Percentiles rank a stretch among this genome's conserved stretches.
These are phyloP conservation scores for Coemansia sp. DNA, from an alignment of 192 early-diverging fungal species.

Conservation along the genomic window DNA sequence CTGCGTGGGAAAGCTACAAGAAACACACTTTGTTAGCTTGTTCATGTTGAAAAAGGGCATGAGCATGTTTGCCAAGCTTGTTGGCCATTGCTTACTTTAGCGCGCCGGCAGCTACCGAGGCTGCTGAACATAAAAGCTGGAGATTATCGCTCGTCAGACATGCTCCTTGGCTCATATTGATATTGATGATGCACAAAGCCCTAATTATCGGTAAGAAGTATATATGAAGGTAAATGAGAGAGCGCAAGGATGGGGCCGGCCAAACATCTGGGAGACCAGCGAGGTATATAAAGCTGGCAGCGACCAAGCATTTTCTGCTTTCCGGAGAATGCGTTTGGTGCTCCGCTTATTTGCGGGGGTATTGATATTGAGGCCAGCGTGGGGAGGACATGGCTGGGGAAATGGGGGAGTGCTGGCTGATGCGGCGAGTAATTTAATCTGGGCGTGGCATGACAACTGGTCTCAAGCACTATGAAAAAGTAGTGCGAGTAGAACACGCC, in stretches of 20 bases:
- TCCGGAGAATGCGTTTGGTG: background rate
- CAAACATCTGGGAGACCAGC: background rate
- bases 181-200: background rate
- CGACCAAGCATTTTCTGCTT: background rate
- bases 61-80: background rate
- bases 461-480: background rate
- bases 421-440: background rate
- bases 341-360: background rate
- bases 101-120: conserved; percentile 21
- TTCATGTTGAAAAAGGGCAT: background rate
- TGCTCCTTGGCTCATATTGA: conserved; percentile 8
- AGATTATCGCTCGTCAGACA: conserved; percentile 26
- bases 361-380: background rate
- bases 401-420: background rate
- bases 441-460: background rate
- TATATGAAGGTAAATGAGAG: background rate
- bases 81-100: background rate
- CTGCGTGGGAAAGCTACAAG: conserved; percentile 10
- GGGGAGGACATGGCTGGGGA: background rate
- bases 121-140: conserved; percentile 48
- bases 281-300: background rate
- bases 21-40: background rate
- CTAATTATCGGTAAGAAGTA: background rate
- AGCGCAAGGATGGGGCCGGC: conserved; percentile 1
- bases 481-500: background rate